Conservation (phyloP, 2,329 filamentous ascomycete genomes). For the Xylariomycetidae sp. region DNA sequence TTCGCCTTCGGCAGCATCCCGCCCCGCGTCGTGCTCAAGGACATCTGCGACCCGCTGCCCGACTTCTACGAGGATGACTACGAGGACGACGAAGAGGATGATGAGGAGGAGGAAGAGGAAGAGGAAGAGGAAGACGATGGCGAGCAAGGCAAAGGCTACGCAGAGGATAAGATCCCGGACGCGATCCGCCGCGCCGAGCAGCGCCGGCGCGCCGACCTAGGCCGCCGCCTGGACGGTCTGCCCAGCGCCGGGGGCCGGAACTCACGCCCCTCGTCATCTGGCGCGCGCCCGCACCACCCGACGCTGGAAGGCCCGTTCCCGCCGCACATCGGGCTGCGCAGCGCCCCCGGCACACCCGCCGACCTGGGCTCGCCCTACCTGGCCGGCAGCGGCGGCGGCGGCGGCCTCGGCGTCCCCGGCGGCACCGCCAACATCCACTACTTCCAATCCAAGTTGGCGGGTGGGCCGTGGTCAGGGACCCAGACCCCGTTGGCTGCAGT, state of each 20-base stretch:
- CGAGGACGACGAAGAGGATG: constrained; percentile 54
- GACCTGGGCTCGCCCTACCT: constrained; percentile 30
- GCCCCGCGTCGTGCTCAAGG: constrained; percentile 86
- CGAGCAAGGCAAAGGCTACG: constrained; percentile 4
- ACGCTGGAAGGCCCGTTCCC: constrained; percentile 22
- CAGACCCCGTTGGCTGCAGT: constrained; percentile 76
- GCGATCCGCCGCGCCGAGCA: constrained; percentile 29
- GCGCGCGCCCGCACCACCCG: constrained; percentile 10
- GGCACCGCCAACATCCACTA: constrained; percentile 74
- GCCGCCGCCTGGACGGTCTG: constrained; percentile 19
- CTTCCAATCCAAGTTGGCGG: constrained; percentile 71
- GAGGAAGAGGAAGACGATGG: constrained; percentile 26
- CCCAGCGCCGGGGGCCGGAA: too few species aligned
- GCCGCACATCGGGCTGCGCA: constrained; percentile 32
- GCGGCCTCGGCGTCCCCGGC: constrained; percentile 59
- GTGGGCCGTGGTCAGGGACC: constrained; percentile 65
- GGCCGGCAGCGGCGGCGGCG: constrained; percentile 47
- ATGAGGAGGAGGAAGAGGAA: constrained; percentile 40
- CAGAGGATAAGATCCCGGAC: constrained; percentile 21
- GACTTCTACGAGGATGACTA: constrained; percentile 90
- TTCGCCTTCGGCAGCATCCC: constrained; percentile 85
- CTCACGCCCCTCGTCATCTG: too few species aligned
- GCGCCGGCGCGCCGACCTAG: constrained; percentile 27
- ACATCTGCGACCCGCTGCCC: constrained; percentile 89
- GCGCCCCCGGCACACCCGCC: constrained; percentile 26